phyloP scores from a whole-genome alignment of 805 yeast genomes.

The Peterozyma toletana region DNA sequence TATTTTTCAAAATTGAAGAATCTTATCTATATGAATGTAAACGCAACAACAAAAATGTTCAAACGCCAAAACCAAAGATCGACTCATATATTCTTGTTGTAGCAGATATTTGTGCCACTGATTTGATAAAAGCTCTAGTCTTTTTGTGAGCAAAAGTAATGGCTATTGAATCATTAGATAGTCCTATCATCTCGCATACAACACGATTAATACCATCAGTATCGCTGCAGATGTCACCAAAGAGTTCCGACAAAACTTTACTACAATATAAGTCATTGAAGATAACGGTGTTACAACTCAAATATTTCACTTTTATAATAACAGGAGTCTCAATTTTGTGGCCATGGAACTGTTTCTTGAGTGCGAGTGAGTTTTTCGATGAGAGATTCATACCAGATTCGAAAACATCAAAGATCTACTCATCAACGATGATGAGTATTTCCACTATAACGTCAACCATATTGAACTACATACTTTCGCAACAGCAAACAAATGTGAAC shows the following conservation, averaged over 20 bases:
- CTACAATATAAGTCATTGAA: conserved; percentile 2
- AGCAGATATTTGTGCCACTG: too few species aligned
- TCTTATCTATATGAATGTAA: too few species aligned
- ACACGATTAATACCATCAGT: too few species aligned
- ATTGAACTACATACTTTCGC: conserved; percentile 56
- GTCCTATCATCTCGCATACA: too few species aligned
- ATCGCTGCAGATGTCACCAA: too few species aligned
- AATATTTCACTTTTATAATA: conserved; percentile 53
- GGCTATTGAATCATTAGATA: too few species aligned
- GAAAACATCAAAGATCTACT: conserved; percentile 47
- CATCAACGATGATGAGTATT: conserved; percentile 84
- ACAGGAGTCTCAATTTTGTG: conserved; percentile 80
- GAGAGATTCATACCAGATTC: conserved; percentile 49
- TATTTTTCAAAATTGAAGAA: too few species aligned
- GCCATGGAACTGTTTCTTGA: conserved; percentile 94
- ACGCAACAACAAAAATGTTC: too few species aligned
- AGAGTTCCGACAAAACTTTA: conserved; percentile 1
- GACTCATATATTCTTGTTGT: too few species aligned
- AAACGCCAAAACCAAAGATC: too few species aligned
- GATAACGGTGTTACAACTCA: conserved; percentile 16
- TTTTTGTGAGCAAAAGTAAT: too few species aligned
- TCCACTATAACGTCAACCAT: conserved; percentile 64
- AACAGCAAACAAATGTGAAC: conserved; percentile 53
- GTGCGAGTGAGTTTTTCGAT: conserved; percentile 78
- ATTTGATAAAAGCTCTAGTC: too few species aligned